Conservation (phyloP, 768 basidiomycete species). For the Amanita subjunquillea region DNA sequence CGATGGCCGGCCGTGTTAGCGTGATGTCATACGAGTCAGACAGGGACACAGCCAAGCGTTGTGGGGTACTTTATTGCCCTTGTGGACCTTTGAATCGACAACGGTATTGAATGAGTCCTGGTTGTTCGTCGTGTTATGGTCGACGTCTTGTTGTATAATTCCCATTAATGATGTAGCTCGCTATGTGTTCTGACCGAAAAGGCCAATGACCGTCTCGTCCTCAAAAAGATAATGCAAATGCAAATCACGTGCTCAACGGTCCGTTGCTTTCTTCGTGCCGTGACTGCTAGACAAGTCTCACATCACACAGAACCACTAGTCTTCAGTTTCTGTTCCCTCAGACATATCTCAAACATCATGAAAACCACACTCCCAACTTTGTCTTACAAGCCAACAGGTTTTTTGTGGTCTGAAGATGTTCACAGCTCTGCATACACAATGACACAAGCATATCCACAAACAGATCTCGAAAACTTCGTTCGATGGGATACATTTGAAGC, state of each 20-base stretch:
- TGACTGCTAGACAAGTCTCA: too few relatives aligned
- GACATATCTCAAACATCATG: not conserved
- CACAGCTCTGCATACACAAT: not conserved
- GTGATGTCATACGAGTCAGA: not conserved
- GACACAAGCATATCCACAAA: not conserved
- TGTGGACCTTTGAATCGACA: not conserved
- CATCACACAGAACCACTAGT: too few relatives aligned
- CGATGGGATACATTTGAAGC: not conserved
- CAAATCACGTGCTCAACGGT: too few relatives aligned
- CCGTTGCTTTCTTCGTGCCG: too few relatives aligned
- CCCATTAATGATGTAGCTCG: not conserved
- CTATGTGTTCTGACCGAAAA: too few relatives aligned
- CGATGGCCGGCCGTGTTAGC: too few relatives aligned
- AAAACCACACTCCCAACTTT: constrained; percentile 1
- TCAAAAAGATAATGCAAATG: too few relatives aligned
- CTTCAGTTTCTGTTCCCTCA: too few relatives aligned
- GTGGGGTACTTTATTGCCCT: not conserved
- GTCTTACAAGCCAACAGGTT: not conserved
- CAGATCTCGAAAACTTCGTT: not conserved
- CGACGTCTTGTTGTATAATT: not conserved
- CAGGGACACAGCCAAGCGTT: not conserved
- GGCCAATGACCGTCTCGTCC: too few relatives aligned
- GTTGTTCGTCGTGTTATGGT: not conserved
- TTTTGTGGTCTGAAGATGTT: not conserved
- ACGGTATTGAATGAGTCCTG: not conserved